These are phyloP conservation scores for Amaranthus cruentus DNA, from an alignment of 148 eudicot species.

Conservation along the genomic window DNA sequence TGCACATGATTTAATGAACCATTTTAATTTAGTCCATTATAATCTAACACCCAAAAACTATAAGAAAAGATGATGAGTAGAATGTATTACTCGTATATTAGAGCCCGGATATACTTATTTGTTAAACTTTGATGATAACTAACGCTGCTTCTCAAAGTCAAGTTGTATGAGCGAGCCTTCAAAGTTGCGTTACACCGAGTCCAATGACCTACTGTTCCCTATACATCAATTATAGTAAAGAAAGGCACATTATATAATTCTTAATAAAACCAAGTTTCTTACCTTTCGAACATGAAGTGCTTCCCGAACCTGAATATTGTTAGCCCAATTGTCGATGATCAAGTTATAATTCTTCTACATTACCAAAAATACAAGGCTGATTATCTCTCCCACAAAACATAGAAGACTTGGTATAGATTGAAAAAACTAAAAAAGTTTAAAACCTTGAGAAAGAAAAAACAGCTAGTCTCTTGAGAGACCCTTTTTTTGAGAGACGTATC, in stretches of 20 bases:
- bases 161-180: neutral
- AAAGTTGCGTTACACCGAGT: neutral
- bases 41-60: too few species aligned
- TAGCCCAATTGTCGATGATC: slow-evolving; percentile 11
- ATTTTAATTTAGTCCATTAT: too few species aligned
- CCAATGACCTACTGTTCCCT: slow-evolving; percentile 7
- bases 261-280: neutral
- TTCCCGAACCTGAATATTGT: slow-evolving; percentile 4
- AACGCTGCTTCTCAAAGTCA: neutral
- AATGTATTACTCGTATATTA: neutral
- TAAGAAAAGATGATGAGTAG: too few species aligned
- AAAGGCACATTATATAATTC: neutral
- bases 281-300: slow-evolving; percentile 13
- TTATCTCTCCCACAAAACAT: neutral
- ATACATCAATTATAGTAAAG: neutral
- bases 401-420: neutral
- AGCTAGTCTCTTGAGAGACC: neutral
- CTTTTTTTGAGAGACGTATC: too few species aligned
- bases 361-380: neutral
- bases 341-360: slow-evolving; percentile 4
- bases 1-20: too few species aligned
- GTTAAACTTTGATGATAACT: slow-evolving; percentile 1
- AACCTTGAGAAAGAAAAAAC: neutral
- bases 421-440: neutral
- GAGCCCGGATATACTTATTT: slow-evolving; percentile 1